A percentile compares a stretch with the other conserved stretches of the same genome.
phyloP scores from a whole-genome alignment of 306 rosid genomes.

The Vigna mungo region DNA sequence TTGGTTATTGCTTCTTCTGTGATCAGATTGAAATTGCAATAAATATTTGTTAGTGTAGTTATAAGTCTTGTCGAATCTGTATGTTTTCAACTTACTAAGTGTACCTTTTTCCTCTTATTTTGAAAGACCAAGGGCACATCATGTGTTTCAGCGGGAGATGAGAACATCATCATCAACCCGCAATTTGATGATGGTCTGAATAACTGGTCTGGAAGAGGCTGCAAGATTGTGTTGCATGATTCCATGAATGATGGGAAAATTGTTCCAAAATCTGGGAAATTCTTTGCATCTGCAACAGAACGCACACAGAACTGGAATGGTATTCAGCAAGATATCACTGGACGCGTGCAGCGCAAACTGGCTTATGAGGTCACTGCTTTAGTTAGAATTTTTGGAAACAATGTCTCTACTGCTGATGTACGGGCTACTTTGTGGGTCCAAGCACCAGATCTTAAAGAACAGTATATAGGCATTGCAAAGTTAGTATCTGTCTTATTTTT shows the following conservation, averaged over 20 bases:
- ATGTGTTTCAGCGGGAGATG: constrained; percentile 54
- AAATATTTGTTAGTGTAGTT: constrained; percentile 28
- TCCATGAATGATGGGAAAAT: constrained; percentile 81
- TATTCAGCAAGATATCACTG: constrained; percentile 93
- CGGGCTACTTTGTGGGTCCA: constrained; percentile 93
- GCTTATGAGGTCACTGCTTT: constrained; percentile 81
- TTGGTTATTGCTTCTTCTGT: constrained; percentile 28
- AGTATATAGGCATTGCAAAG: constrained; percentile 92
- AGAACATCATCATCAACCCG: constrained; percentile 71
- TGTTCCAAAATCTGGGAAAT: constrained; percentile 75
- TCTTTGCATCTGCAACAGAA: constrained; percentile 82
- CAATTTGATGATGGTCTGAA: constrained; percentile 82
- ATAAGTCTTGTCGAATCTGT: constrained; percentile 29
- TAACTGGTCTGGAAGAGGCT: constrained; percentile 93
- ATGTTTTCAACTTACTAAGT: constrained; percentile 22
- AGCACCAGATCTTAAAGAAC: constrained; percentile 81
- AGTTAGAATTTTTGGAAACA: constrained; percentile 83
- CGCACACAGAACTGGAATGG: constrained; percentile 92
- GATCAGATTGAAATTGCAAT: constrained; percentile 24
- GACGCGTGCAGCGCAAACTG: constrained; percentile 82
- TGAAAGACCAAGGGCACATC: constrained; percentile 50
- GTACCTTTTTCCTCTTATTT: constrained; percentile 23
- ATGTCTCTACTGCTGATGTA: constrained; percentile 73
- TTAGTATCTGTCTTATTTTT: constrained; percentile 48
- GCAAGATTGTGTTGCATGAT: constrained; percentile 78